A percentile compares a stretch with the other conserved stretches of the same genome.
phyloP scores from a whole-genome alignment of 1,139 yeast genomes.

The Candida sanyaensis region DNA sequence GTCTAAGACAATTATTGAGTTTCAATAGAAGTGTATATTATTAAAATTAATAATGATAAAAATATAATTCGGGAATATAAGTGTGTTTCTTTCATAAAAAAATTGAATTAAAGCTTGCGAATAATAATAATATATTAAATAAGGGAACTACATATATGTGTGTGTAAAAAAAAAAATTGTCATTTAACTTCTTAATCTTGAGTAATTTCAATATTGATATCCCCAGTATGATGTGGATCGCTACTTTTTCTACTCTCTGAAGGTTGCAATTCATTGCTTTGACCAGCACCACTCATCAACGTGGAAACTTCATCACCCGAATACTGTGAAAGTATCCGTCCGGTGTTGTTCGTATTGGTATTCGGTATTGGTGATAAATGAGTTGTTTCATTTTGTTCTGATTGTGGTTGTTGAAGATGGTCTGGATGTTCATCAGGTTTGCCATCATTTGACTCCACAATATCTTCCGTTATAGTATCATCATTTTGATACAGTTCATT shows the following conservation, averaged over 20 bases:
- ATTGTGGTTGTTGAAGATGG: not conserved
- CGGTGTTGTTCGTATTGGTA: not conserved
- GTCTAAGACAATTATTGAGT: conserved; percentile 52
- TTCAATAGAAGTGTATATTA: not conserved
- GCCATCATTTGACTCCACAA: not conserved
- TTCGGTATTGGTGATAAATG: not conserved
- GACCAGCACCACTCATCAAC: conserved; percentile 9
- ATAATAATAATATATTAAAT: no score
- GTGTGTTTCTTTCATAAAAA: not conserved
- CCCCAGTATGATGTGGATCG: conserved; percentile 5
- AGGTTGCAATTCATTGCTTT: conserved; percentile 3
- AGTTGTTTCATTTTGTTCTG: not conserved
- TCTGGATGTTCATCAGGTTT: not conserved
- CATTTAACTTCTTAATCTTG: conserved; percentile 4
- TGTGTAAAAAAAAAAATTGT: not conserved
- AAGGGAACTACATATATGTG: no score
- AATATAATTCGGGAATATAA: not conserved
- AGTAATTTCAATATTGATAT: conserved; percentile 10
- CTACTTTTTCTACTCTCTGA: not conserved
- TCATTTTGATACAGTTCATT: conserved; percentile 6
- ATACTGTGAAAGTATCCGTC: conserved; percentile 5
- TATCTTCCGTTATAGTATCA: conserved; percentile 4
- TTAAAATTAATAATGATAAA: not conserved
- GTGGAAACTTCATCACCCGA: conserved; percentile 15
- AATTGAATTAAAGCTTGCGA: no score